phyloP scores from a whole-genome alignment of 495 filamentous ascomycete genomes.

The Penicillium daleae region DNA sequence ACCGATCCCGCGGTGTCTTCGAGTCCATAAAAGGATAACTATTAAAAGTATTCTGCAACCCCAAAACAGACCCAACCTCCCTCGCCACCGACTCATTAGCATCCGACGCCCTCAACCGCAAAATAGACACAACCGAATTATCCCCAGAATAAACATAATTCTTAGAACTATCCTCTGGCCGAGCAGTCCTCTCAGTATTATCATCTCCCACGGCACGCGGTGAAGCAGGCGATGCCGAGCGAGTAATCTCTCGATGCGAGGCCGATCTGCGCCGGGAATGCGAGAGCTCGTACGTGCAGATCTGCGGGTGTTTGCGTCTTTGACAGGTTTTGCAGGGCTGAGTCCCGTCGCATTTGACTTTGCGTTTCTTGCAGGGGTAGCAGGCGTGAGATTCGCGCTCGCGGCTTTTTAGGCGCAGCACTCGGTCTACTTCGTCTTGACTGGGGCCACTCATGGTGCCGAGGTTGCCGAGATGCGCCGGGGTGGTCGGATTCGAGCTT shows the following conservation, averaged over 20 bases:
- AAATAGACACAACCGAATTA: conserved; percentile 40
- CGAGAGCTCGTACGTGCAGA: conserved; percentile 39
- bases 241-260: background rate
- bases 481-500: background rate
- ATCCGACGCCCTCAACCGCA: conserved; percentile 56
- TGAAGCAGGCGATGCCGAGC: conserved; percentile 6
- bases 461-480: conserved; percentile 10
- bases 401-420: conserved; percentile 35
- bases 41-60: conserved; percentile 70
- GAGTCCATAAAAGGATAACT: conserved; percentile 66
- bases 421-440: conserved; percentile 35
- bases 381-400: conserved; percentile 42
- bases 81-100: conserved; percentile 47
- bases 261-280: conserved; percentile 1
- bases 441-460: conserved; percentile 21
- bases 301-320: conserved; percentile 38
- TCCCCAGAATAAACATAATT: conserved; percentile 50
- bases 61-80: conserved; percentile 56
- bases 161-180: conserved; percentile 31
- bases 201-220: background rate
- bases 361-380: conserved; percentile 47
- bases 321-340: conserved; percentile 40
- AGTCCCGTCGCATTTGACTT: conserved; percentile 43
- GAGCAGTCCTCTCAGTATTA: background rate
- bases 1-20: conserved; percentile 34